Evolutionary conservation across 176 grass and related monocot genomes (phyloP), one percentile per base, ranked within the genome.

Genomic region (Bolboschoenus planiculmis): DNA sequence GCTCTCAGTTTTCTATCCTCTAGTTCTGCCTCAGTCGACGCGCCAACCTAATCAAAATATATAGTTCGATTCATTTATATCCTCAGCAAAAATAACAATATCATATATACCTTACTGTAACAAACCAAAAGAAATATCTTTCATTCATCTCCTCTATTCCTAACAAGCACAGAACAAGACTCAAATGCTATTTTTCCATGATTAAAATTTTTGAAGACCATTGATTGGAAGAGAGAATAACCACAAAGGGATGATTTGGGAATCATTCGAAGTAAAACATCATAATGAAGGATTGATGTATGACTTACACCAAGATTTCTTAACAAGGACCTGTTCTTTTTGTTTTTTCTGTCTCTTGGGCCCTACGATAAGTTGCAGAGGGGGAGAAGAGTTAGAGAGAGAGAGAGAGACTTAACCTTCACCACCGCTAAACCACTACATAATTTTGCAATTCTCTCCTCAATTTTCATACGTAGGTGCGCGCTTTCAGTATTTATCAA

Each of bases 1-100:
- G 86, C 90, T 77, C 92, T 98, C 54, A 95, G 84, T 68, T 98
- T 98, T 83, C 87, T 98, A 84, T 98, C 92, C 74, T 98, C 90
- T 2, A 98, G 95, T 60, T 98, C 95, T 87, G 92, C 92, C 89
- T 98, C 92, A 36, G 92, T 98, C 9, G 84, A 30, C 23, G 92
- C 95, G 9, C 95, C 95, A 35, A 98, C 95, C 95, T 97, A 81
- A 90, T 92, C 64, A 84, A 87, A 55, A 89, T 55, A 31, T 16
- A 84, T 23, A 80, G 50, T 39, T 39, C 1, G 3, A 35, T 57
- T 79, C n/a, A 79, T 56, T 56, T 58, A 30, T 57, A 57, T 79
- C 23, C 15, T 14, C 34, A 74, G 21, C 4, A 48, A 47, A 74
- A 7, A 9, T 29, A 37, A 74, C 40, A 74, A 29, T 27, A 47